phyloP scores from a whole-genome alignment of 2,329 filamentous ascomycete species.

The Colletotrichum cordylinicola region DNA sequence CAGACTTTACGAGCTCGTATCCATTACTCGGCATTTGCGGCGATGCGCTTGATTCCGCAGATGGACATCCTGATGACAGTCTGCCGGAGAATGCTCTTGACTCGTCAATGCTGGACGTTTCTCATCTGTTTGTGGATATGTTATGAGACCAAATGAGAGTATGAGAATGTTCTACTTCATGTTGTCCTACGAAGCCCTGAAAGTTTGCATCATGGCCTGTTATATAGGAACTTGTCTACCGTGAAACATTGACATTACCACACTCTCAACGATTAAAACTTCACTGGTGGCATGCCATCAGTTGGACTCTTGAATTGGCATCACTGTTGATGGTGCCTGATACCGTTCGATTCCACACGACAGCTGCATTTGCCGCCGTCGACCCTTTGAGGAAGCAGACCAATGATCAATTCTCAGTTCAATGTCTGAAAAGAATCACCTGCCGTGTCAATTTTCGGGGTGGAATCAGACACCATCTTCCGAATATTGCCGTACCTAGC shows the following conservation, averaged over 20 bases:
- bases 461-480: neutral
- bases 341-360: neutral
- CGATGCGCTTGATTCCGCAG: neutral
- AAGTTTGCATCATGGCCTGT: neutral
- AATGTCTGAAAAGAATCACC: rapidly evolving
- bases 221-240: too few species aligned
- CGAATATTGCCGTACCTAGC: neutral
- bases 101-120: neutral
- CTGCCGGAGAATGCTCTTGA: neutral
- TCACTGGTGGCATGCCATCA: neutral
- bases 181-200: neutral
- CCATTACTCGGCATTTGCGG: neutral
- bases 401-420: rapidly evolving
- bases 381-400: neutral
- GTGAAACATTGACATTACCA: too few species aligned
- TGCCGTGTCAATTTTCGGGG: neutral
- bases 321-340: too few species aligned
- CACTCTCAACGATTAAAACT: neutral
- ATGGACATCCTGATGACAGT: neutral
- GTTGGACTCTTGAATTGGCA: too few species aligned
- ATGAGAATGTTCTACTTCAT: neutral
- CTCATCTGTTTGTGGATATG: slow-evolving; percentile 14
- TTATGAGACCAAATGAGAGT: neutral
- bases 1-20: neutral
- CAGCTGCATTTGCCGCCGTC: neutral